Evolutionary conservation across 352 stramenopile species (phyloP).

Genomic region (Phytophthora syringae): DNA sequence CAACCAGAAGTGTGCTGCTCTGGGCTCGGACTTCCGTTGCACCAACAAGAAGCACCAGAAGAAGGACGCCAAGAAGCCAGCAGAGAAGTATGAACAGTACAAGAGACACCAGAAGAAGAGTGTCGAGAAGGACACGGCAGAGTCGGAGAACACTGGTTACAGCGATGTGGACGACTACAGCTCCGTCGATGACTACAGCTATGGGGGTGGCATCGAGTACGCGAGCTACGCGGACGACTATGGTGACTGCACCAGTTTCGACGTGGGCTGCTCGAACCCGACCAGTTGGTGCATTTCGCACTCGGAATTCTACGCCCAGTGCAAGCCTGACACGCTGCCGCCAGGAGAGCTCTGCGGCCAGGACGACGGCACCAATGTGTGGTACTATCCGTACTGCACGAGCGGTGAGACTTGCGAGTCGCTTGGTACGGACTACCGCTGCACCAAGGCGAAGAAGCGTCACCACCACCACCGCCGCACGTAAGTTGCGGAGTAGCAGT

Average conservation of each 20-base stretch:
- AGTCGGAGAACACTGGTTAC: not conserved
- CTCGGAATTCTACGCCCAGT: conserved; percentile 39
- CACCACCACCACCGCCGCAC: conserved; percentile 20
- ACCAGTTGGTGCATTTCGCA: conserved; percentile 26
- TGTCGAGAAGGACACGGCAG: no score
- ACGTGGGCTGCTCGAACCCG: conserved; percentile 19
- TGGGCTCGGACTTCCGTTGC: conserved; percentile 39
- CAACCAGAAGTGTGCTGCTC: conserved; percentile 29
- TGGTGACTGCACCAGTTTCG: conserved; percentile 19
- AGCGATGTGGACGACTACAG: not conserved
- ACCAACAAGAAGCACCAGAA: conserved; percentile 33
- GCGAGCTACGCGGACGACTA: conserved; percentile 26
- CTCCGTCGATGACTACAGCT: conserved; percentile 13
- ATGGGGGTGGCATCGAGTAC: conserved; percentile 14
- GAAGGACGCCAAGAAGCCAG: conserved; percentile 2
- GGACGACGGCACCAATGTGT: conserved; percentile 33
- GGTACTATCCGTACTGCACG: conserved; percentile 39
- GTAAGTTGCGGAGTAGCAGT: not conserved
- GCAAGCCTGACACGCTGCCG: conserved; percentile 36
- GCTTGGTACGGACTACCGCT: conserved; percentile 32
- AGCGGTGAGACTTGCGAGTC: conserved; percentile 30
- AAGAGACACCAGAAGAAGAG: not conserved
- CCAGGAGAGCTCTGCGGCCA: conserved; percentile 40
- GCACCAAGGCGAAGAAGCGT: conserved; percentile 20
- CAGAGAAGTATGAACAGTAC: not conserved